These are phyloP conservation scores for Leccinum broughii DNA, from an alignment of 768 basidiomycete genomes.

Conservation along the genomic window DNA sequence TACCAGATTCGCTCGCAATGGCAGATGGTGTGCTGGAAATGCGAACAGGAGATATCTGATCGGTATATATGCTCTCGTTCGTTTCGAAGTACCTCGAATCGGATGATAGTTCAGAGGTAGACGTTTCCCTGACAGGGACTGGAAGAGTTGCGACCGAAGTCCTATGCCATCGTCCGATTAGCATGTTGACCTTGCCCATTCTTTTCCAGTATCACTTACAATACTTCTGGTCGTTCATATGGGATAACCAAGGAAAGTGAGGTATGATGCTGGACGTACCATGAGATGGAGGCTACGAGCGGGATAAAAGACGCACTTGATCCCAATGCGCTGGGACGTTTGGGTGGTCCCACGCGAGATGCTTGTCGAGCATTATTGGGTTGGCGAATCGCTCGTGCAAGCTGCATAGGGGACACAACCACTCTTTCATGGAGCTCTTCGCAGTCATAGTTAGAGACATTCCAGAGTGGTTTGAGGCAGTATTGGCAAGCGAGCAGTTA, in stretches of 20 bases:
- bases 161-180: conserved; percentile 6
- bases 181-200: not conserved
- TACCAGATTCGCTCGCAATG: conserved; percentile 4
- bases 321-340: conserved; percentile 42
- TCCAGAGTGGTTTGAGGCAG: conserved; percentile 10
- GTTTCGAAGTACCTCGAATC: not conserved
- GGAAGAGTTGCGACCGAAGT: conserved; percentile 3
- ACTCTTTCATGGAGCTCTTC: conserved; percentile 34
- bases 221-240: conserved; percentile 2
- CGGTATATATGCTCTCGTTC: not conserved
- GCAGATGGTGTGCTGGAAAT: conserved; percentile 18
- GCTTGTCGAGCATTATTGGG: conserved; percentile 44
- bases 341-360: conserved; percentile 51
- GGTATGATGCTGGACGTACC: conserved; percentile 13
- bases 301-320: conserved; percentile 18
- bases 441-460: conserved; percentile 10
- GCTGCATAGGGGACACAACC: conserved; percentile 58
- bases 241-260: conserved; percentile 21
- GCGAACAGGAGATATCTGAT: conserved; percentile 7
- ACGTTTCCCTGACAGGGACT: conserved; percentile 2
- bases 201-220: conserved; percentile 12
- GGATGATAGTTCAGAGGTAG: conserved; percentile 8
- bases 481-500: conserved; percentile 12
- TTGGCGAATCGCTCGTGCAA: conserved; percentile 44
- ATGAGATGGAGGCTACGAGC: not conserved